Evolutionary conservation across 441 rosid genomes (phyloP), one percentile per base, ranked within the genome.

Genomic region (Pelargonium citronellum): DNA sequence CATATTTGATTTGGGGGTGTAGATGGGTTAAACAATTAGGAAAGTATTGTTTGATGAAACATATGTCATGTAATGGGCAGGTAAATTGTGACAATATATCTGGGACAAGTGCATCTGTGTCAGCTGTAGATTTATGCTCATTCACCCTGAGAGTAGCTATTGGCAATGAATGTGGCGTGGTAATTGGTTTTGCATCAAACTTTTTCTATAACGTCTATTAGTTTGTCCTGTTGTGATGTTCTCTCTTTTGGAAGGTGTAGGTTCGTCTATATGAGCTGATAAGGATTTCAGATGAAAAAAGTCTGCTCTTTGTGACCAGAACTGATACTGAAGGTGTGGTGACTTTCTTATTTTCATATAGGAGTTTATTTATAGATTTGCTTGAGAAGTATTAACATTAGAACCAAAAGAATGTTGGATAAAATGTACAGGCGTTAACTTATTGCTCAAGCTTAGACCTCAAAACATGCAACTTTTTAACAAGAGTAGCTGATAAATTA

Each of bases 121-220:
- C 93, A 47, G 86, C 92, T 67, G 27, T 92, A 78, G 89, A 79
- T 65, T 82, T 89, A 76, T 90, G 95, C 87, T 79, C 91, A 39
- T 44, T 69, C 77, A 80, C 87, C 67, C 75, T 84, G 70, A 83
- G 55, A 76, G 82, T 92, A 82, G 96, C 95, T 71, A 70, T 86
- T 74, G 98, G 95, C 77, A 79, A 82, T 78, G 87, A 85, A 79
- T 65, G 85, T 85, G 98, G 95, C 82, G 80, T 79, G 89, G 98
- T 92, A 92, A 90, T 90, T 84, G 69, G 69, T 75, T 69, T 15
- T 58, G 64, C 64, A 22, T 20, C 34, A 55, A 60, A 8, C 6
- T 60, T 55, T 8, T 20, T 60, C 34, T 22, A 9, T 22, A 60
- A 60, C 34, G 22, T 17, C 34, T 20, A 60, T 0, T 22, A 34